Percentiles rank a stretch among this genome's conserved stretches.
Evolutionary conservation across 257 asterid species (phyloP).

Genomic region (Rhazya stricta): DNA sequence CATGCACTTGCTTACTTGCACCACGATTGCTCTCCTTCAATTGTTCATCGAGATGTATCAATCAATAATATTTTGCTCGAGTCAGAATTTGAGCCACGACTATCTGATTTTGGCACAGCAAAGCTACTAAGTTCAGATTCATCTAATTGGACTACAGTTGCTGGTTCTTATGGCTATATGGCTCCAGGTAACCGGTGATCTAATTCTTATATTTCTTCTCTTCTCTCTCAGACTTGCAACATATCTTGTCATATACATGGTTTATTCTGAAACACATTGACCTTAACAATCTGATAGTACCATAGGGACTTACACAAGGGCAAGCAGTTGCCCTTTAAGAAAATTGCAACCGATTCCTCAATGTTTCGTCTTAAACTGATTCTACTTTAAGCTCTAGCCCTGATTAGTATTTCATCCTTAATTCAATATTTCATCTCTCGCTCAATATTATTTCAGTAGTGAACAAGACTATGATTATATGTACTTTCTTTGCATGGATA

Average conservation of each 20-base stretch:
- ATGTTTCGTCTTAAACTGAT: neutral
- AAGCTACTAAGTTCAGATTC: slow-evolving; percentile 55
- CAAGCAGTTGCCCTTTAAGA: neutral
- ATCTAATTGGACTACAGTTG: slow-evolving; percentile 71
- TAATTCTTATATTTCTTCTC: neutral
- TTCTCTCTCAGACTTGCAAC: neutral
- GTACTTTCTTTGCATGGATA: slow-evolving; percentile 27
- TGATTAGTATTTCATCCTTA: neutral
- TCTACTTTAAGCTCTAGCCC: neutral
- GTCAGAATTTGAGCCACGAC: slow-evolving; percentile 59
- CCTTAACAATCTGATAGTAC: too few relatives aligned
- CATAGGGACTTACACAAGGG: neutral
- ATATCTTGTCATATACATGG: neutral
- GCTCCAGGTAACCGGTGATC: slow-evolving; percentile 74
- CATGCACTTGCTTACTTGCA: slow-evolving; percentile 97
- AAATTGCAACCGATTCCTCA: neutral
- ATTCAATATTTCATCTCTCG: neutral
- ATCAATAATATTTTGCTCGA: slow-evolving; percentile 70
- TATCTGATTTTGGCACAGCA: slow-evolving; percentile 93
- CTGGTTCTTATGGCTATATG: slow-evolving; percentile 97
- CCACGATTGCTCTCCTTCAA: slow-evolving; percentile 78
- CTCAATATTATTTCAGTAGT: neutral
- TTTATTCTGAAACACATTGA: too few relatives aligned
- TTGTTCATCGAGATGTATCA: slow-evolving; percentile 84
- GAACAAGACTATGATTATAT: neutral